Percentiles rank a stretch among this genome's conserved stretches.
Evolutionary conservation across 768 basidiomycete species (phyloP).

Genomic region (Tulasnella sp.): DNA sequence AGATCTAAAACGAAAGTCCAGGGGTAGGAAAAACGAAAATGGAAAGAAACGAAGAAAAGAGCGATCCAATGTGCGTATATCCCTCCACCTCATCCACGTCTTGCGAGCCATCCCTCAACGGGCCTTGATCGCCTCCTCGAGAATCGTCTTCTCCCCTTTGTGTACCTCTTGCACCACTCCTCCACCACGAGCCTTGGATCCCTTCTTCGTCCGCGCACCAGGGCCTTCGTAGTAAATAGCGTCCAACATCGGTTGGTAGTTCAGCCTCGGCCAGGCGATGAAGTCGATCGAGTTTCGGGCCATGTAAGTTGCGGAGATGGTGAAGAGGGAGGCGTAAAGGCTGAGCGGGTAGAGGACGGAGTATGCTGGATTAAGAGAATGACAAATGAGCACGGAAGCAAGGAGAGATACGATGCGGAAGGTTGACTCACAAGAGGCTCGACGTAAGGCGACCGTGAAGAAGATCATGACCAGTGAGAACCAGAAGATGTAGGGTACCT

Average conservation of each 20-base stretch:
- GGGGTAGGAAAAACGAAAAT: neutral
- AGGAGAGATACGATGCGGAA: neutral
- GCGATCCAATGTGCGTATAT: neutral
- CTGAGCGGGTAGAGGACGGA: constrained; percentile 83
- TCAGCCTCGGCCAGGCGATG: constrained; percentile 90
- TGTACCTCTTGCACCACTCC: constrained; percentile 16
- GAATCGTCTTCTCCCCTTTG: neutral
- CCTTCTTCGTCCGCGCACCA: constrained; percentile 47
- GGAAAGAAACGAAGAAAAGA: neutral
- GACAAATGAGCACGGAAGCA: neutral
- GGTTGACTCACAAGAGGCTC: constrained; percentile 71
- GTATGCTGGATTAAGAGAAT: constrained; percentile 60
- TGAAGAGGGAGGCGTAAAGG: constrained; percentile 73
- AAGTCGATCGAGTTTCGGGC: constrained; percentile 85
- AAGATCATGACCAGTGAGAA: constrained; percentile 89
- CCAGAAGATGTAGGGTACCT: constrained; percentile 83
- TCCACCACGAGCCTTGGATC: constrained; percentile 6
- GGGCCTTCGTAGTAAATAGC: constrained; percentile 87
- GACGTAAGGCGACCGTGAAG: constrained; percentile 82
- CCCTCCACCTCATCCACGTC: neutral
- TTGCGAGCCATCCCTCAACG: neutral
- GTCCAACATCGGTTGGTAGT: constrained; percentile 61
- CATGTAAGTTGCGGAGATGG: constrained; percentile 70
- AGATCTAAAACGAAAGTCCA: too few species aligned
- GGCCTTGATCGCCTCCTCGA: constrained; percentile 24